Percentiles rank a stretch among this genome's conserved stretches.
These are phyloP conservation scores for Solanum lycopersicoides DNA, from an alignment of 257 asterid genomes.

Conservation along the genomic window DNA sequence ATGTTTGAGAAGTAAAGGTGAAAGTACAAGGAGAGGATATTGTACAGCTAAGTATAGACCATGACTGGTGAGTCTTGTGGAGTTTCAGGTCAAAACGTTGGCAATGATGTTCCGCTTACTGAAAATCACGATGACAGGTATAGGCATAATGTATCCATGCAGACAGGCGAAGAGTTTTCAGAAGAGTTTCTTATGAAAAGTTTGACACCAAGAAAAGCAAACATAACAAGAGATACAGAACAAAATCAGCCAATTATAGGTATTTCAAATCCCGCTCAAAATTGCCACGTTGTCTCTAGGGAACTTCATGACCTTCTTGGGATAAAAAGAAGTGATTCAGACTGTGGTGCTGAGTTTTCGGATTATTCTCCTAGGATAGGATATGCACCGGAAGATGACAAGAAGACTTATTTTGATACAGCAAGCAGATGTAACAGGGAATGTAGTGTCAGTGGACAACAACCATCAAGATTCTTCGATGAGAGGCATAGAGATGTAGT, in stretches of 20 bases:
- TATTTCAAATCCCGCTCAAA: constrained; percentile 14
- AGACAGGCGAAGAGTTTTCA: constrained; percentile 81
- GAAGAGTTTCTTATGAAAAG: constrained; percentile 63
- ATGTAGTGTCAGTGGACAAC: constrained; percentile 5
- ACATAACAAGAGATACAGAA: constrained; percentile 10
- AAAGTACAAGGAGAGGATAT: background rate
- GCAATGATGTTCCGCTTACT: constrained; percentile 14
- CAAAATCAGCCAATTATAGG: constrained; percentile 8
- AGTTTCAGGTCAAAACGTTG: constrained; percentile 17
- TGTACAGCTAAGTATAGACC: constrained; percentile 1
- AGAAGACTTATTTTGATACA: constrained; percentile 4
- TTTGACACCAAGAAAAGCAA: constrained; percentile 24
- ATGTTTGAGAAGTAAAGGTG: background rate
- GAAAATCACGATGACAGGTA: constrained; percentile 10
- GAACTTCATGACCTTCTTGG: constrained; percentile 24
- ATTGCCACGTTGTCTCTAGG: constrained; percentile 21
- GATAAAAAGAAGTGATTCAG: constrained; percentile 19
- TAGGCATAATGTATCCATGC: constrained; percentile 46
- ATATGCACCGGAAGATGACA: constrained; percentile 15
- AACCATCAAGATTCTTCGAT: constrained; percentile 18
- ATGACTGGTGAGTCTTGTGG: constrained; percentile 40
- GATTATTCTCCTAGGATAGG: constrained; percentile 25
- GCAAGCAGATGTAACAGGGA: constrained; percentile 16
- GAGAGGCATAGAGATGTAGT: constrained; percentile 22
- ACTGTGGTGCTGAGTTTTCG: constrained; percentile 10